These are phyloP conservation scores for Metschnikowia bowlesiae DNA, from an alignment of 805 yeast genomes.

Conservation along the genomic window DNA sequence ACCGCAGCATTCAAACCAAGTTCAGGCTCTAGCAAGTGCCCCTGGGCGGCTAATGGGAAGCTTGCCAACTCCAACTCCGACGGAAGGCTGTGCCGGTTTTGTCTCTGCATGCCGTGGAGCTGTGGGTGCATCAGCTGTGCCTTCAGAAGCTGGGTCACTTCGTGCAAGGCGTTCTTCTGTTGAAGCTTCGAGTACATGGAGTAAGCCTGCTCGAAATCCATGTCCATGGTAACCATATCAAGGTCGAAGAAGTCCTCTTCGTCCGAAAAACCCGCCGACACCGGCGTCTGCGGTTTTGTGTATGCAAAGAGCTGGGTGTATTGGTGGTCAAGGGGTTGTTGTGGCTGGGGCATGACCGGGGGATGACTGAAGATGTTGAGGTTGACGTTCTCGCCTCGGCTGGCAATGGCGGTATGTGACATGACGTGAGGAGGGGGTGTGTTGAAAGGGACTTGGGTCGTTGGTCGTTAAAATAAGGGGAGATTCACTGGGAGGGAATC, in stretches of 20 bases:
- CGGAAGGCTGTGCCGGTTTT: no score
- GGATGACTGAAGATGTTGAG: constrained; percentile 15
- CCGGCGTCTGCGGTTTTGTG: background rate
- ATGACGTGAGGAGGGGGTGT: background rate
- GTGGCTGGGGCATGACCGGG: constrained; percentile 3
- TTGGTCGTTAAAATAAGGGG: no score
- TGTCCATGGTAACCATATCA: constrained; percentile 35
- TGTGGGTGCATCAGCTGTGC: constrained; percentile 26
- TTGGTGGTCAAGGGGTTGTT: background rate
- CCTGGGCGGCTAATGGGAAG: no score
- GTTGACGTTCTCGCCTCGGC: constrained; percentile 11
- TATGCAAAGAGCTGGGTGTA: constrained; percentile 3
- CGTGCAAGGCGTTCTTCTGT: constrained; percentile 32
- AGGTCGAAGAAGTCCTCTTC: constrained; percentile 20
- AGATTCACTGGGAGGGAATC: no score
- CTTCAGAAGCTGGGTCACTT: constrained; percentile 35
- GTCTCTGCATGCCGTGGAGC: no score
- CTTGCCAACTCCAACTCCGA: no score
- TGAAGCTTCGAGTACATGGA: constrained; percentile 36
- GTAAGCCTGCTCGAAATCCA: constrained; percentile 46
- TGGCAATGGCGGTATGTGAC: constrained; percentile 18
- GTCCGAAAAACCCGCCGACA: constrained; percentile 11
- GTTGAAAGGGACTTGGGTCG: background rate
- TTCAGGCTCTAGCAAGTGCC: no score
- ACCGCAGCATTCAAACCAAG: no score